phyloP scores from a whole-genome alignment of 2,329 filamentous ascomycete genomes.

The Neobulgaria alba region DNA sequence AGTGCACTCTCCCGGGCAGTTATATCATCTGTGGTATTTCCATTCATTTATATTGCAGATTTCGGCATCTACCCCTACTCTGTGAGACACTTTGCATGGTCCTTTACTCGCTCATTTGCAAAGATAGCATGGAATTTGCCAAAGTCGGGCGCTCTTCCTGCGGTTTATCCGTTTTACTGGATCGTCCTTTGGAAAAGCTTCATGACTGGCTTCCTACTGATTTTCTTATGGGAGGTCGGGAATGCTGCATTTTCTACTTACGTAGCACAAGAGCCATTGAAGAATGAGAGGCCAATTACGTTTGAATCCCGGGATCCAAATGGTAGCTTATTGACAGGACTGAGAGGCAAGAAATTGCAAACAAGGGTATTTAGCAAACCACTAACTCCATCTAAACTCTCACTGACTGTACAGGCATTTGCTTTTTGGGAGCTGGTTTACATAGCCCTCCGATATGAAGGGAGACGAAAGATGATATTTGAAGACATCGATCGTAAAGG shows the following conservation, averaged over 20 bases:
- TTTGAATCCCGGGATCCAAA: conserved; percentile 84
- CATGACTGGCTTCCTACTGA: conserved; percentile 56
- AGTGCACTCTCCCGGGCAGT: conserved; percentile 28
- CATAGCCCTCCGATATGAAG: conserved; percentile 66
- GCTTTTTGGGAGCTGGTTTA: conserved; percentile 85
- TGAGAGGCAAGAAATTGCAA: conserved; percentile 74
- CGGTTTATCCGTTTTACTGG: conserved; percentile 47
- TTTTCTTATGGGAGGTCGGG: conserved; percentile 66
- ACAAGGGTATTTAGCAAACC: conserved; percentile 47
- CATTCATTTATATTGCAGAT: conserved; percentile 34
- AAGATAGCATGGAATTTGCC: conserved; percentile 69
- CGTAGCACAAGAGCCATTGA: conserved; percentile 71
- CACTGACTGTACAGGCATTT: conserved; percentile 48
- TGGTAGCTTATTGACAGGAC: conserved; percentile 73
- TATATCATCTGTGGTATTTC: conserved; percentile 34
- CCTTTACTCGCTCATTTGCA: conserved; percentile 59
- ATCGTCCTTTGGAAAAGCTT: conserved; percentile 48
- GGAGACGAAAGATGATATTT: conserved; percentile 71
- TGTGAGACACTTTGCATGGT: conserved; percentile 58
- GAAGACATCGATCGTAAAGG: conserved; percentile 77
- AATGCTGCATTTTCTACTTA: conserved; percentile 75
- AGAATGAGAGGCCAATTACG: conserved; percentile 77
- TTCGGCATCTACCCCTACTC: conserved; percentile 53
- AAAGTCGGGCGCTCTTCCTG: conserved; percentile 55
- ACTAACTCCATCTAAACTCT: background rate